A percentile compares a stretch with the other conserved stretches of the same genome.
phyloP scores from a whole-genome alignment of 306 rosid species.

The Medicago lupulina region DNA sequence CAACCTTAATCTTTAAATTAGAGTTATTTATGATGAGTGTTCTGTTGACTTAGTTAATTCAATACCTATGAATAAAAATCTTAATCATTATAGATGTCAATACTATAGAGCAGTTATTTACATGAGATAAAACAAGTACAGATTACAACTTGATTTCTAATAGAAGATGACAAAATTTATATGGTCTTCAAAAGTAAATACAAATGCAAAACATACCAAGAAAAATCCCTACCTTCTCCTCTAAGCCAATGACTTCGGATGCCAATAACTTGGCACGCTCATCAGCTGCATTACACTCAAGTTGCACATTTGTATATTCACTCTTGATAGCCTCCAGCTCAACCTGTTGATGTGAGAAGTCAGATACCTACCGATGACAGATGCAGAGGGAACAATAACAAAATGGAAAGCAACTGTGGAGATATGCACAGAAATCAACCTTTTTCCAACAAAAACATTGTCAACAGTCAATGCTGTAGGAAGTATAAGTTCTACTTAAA shows the following conservation, averaged over 20 bases:
- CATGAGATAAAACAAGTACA: slow-evolving; percentile 20
- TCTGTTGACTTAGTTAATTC: background rate
- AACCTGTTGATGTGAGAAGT: slow-evolving; percentile 55
- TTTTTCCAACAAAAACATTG: slow-evolving; percentile 29
- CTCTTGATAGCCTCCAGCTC: slow-evolving; percentile 79
- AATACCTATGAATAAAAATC: background rate
- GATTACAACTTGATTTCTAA: slow-evolving; percentile 19
- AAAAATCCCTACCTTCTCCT: slow-evolving; percentile 87
- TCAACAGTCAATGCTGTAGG: background rate
- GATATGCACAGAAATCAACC: slow-evolving; percentile 6
- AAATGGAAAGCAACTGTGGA: slow-evolving; percentile 14
- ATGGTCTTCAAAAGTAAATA: background rate
- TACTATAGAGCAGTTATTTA: no score
- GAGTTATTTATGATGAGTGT: background rate
- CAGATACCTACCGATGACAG: slow-evolving; percentile 16
- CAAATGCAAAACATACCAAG: slow-evolving; percentile 53
- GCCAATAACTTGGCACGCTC: slow-evolving; percentile 96
- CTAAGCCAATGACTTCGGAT: slow-evolving; percentile 94
- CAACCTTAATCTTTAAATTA: background rate
- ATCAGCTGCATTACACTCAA: slow-evolving; percentile 95
- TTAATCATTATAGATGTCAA: background rate
- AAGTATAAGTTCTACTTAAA: slow-evolving; percentile 17
- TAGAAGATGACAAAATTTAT: background rate
- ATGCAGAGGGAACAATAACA: slow-evolving; percentile 7
- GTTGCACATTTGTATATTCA: slow-evolving; percentile 81